These are phyloP conservation scores for Protomyces inouyei DNA, from an alignment of 1,139 yeast species.

Conservation along the genomic window DNA sequence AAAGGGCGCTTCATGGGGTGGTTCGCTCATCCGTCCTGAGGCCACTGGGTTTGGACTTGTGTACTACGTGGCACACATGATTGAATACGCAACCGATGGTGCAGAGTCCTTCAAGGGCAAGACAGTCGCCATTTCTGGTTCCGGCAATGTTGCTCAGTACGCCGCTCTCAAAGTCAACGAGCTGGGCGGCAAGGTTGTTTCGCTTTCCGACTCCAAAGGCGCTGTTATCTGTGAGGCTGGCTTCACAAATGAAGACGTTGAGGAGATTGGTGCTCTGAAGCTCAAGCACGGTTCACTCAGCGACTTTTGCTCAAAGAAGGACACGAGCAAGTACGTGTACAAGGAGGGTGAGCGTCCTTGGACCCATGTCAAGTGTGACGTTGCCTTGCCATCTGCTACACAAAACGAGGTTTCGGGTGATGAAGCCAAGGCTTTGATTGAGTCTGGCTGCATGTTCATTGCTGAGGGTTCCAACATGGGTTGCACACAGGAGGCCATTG, in stretches of 20 bases:
- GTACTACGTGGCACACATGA: slow-evolving; percentile 96
- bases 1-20: slow-evolving; percentile 98
- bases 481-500: slow-evolving; percentile 94
- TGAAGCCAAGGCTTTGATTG: slow-evolving; percentile 90
- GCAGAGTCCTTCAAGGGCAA: slow-evolving; percentile 86
- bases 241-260: slow-evolving; percentile 74
- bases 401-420: slow-evolving; percentile 97
- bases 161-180: slow-evolving; percentile 97
- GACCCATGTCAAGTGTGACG: slow-evolving; percentile 83
- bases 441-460: slow-evolving; percentile 84
- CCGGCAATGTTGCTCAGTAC: slow-evolving; percentile 98
- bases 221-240: slow-evolving; percentile 63
- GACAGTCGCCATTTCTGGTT: slow-evolving; percentile 93
- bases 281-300: slow-evolving; percentile 70
- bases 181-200: slow-evolving; percentile 91
- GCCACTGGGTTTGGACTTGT: slow-evolving; percentile 98
- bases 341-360: slow-evolving; percentile 94
- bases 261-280: slow-evolving; percentile 75
- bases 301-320: slow-evolving; percentile 47
- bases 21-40: slow-evolving; percentile 97
- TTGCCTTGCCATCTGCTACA: slow-evolving; percentile 97
- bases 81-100: slow-evolving; percentile 84
- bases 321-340: slow-evolving; percentile 51
- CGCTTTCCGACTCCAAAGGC: slow-evolving; percentile 94
- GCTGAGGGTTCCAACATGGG: slow-evolving; percentile 99